Conservation (phyloP, 805 yeast species). For the Wickerhamiella azymoides region DNA sequence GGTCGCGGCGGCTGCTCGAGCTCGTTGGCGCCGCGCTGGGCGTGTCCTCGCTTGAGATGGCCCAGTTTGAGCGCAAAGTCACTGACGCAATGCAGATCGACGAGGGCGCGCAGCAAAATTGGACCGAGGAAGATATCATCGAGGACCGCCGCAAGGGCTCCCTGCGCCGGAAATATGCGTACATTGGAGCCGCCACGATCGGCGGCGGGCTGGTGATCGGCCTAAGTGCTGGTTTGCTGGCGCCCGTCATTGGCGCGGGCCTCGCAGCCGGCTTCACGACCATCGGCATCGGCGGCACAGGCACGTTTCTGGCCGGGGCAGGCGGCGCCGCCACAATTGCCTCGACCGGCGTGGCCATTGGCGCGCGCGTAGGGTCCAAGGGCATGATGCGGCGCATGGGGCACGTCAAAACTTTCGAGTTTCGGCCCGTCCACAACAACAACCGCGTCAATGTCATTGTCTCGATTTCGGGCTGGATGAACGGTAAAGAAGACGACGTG, state of each 20-base stretch:
- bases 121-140: slow-evolving; percentile 60
- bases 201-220: slow-evolving; percentile 95
- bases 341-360: slow-evolving; percentile 78
- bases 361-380: slow-evolving; percentile 73
- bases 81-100: slow-evolving; percentile 85
- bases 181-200: slow-evolving; percentile 86
- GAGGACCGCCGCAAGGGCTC: slow-evolving; percentile 56
- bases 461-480: slow-evolving; percentile 97
- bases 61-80: slow-evolving; percentile 79
- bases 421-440: slow-evolving; percentile 82
- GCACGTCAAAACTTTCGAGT: slow-evolving; percentile 84
- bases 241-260: slow-evolving; percentile 98
- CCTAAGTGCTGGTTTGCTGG: slow-evolving; percentile 83
- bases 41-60: slow-evolving; percentile 51
- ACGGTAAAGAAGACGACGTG: slow-evolving; percentile 87
- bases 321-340: slow-evolving; percentile 95
- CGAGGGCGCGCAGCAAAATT: slow-evolving; percentile 61
- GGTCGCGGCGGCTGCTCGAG: slow-evolving; percentile 70
- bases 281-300: slow-evolving; percentile 85
- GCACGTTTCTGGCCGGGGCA: slow-evolving; percentile 86
- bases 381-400: slow-evolving; percentile 85
- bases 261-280: slow-evolving; percentile 94
- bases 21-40: slow-evolving; percentile 50
- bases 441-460: slow-evolving; percentile 74
- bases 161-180: slow-evolving; percentile 55